Base-by-base conservation (phyloP, 2,329 filamentous ascomycete species). In the Zymoseptoria crescenta region DNA sequence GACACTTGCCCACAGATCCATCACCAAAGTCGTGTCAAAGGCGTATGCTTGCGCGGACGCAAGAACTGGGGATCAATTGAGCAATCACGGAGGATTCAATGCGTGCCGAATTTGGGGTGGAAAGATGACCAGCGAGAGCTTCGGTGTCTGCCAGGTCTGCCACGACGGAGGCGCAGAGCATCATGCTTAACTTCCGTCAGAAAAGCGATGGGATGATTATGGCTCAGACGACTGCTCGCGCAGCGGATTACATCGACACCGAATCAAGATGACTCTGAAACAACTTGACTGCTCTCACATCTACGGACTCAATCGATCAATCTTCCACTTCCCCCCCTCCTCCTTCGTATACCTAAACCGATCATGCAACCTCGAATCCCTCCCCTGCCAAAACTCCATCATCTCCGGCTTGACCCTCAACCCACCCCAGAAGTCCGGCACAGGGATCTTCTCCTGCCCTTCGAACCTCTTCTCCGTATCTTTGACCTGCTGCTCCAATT, bases 361-460 rank as follows among this genome's bases (percentile, higher is more conserved):
- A 79, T 99, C 94, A 76, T 99, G 94, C 74, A 99, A 76, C 60
- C 94, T 82, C 76, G 87, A 96, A 71, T 90, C 83, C 68, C 94
- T 83, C 2, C 94, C 94, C 79, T 96, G 92, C 84, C 94, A 99
- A 73, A 99, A 99, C 81, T 99, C 94, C 54, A 99, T 82, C 67
- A 85, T 83, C 70, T 91, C 88, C 0, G 94, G 93, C 64, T 92
- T 81, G 61, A 99, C 83, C 67, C 93, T 85, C 73, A 96, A 72
- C 0, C 94, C 94, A 29, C 94, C 94, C 94, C 94, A 99, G 73
- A 96, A 96, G 8, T 89, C 87, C 3, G 94, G 94, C 54, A 96
- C 86, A 1, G 92, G 92, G 65, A 99, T 96, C 58, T 88, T 76
- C 28, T 96, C 88, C 64, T 82, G 70, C 1, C 85, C 89, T 49